A percentile compares a stretch with the other conserved stretches of the same genome.
Evolutionary conservation across 2,329 filamentous ascomycete genomes (phyloP).

Genomic region (Trichoderma sp.): DNA sequence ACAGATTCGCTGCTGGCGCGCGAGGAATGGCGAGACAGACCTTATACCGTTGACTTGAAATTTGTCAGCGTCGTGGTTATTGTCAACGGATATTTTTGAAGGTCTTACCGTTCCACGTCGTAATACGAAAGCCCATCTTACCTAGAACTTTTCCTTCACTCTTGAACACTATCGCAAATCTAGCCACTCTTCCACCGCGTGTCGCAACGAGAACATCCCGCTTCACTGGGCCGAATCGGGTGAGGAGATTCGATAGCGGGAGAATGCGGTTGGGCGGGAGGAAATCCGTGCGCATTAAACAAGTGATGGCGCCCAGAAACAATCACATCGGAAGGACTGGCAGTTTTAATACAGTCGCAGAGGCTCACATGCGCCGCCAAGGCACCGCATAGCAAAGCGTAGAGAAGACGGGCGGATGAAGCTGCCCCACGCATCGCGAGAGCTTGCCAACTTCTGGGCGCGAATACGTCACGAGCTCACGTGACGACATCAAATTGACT

Average conservation of each 20-base stretch:
- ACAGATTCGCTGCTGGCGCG: not conserved
- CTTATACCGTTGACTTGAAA: slow-evolving; percentile 73
- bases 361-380: not conserved
- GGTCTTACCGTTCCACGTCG: slow-evolving; percentile 75
- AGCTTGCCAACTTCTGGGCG: slow-evolving; percentile 6
- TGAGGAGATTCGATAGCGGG: not conserved
- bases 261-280: not conserved
- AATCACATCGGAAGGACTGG: not conserved
- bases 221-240: not conserved
- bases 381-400: not conserved
- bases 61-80: slow-evolving; percentile 9
- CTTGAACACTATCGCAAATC: not conserved
- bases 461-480: slow-evolving; percentile 31
- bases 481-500: slow-evolving; percentile 23
- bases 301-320: not conserved
- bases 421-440: not conserved
- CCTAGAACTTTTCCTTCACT: not conserved
- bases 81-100: not conserved
- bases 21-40: slow-evolving; percentile 39
- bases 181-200: not conserved
- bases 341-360: not conserved
- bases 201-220: slow-evolving; percentile 2
- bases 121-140: slow-evolving; percentile 74
- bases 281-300: not conserved
- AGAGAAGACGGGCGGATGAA: not conserved